Base-by-base conservation (phyloP, 257 asterid genomes). In the Plantago elongata region DNA sequence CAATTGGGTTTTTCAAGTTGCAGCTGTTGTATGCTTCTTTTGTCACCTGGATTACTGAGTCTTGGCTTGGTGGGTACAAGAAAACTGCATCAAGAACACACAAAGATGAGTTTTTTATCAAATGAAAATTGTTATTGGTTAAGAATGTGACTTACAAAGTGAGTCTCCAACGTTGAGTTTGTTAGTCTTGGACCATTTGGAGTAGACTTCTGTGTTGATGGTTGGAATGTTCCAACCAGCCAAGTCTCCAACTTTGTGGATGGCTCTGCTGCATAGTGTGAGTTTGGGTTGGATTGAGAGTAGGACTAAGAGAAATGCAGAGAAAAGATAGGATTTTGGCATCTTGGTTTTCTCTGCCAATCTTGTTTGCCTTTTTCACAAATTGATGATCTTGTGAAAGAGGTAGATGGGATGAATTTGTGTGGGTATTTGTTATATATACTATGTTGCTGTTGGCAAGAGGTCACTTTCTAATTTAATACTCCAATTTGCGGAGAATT, bases 11-110 rank as follows among this genome's bases (percentile, higher is more conserved):
- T 72, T 83, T 86, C 13, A 80, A 62, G 82, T 83, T 74, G 82
- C 99, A 93, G 76, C 65, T 68, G 12, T 69, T 64, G 84, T 69
- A 93, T 12, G 89, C 65, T 16, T 74, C 80, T 18, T 72, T 62
- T 7, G 86, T 82, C 17, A 93, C 94, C 51, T 83, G 96, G 74
- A 89, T 78, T 57, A 89, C 81, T 8, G 99, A 89, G 67, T 93
- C 99, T 72, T 87, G 81, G 69, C 97, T 93, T 7, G 99, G 99
- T 6, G 99, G 99, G 78, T 85, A 89, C 78, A 93, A 75, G 75
- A 93, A 93, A 71, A 89, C 99, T 93, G 92, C 79, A 77, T 7
- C 40, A 42, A 49, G 5, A 15, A 3, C n/a, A 22, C 27, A 22
- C 45, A 6, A 4, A 14, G 4, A 7, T 1, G 38, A 14, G 37